Evolutionary conservation across 2,329 filamentous ascomycete species (phyloP).

Genomic region (Fusarium xylarioides): DNA sequence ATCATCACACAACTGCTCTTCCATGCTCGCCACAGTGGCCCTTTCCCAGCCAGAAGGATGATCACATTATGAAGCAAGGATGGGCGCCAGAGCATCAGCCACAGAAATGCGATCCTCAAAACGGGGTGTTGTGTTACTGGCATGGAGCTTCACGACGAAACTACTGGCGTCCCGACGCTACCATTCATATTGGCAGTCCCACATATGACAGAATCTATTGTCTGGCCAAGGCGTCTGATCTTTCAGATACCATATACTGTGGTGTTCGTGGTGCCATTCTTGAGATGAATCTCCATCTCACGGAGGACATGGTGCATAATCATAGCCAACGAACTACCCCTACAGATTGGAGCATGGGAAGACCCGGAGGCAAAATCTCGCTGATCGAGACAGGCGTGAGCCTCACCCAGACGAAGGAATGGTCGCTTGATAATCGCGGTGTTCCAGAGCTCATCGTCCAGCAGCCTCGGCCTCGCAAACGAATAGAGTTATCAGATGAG

Average conservation of each 20-base stretch:
- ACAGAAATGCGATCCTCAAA: constrained; percentile 48
- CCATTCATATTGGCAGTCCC: constrained; percentile 53
- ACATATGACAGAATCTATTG: constrained; percentile 53
- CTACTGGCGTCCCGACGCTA: constrained; percentile 60
- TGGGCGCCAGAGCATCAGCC: constrained; percentile 21
- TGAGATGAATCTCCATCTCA: constrained; percentile 51
- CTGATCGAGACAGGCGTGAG: constrained; percentile 47
- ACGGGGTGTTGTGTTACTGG: constrained; percentile 55
- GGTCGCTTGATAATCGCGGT: constrained; percentile 29
- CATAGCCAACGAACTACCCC: constrained; percentile 28
- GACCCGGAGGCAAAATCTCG: constrained; percentile 31
- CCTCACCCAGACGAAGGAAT: constrained; percentile 36
- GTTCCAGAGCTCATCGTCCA: constrained; percentile 41
- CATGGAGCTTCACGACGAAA: constrained; percentile 55
- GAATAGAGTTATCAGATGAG: constrained; percentile 4
- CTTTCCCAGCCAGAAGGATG: constrained; percentile 40
- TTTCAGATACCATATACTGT: constrained; percentile 59
- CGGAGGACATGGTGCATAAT: constrained; percentile 28
- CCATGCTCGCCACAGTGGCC: constrained; percentile 54
- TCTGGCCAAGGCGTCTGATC: constrained; percentile 57
- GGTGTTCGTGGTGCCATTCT: constrained; percentile 59
- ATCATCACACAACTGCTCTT: constrained; percentile 59
- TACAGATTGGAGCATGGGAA: constrained; percentile 39
- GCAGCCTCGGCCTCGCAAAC: constrained; percentile 8
- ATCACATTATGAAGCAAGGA: constrained; percentile 7